phyloP scores from a whole-genome alignment of 495 filamentous ascomycete genomes.

The Aspergillus coremiiformis region DNA sequence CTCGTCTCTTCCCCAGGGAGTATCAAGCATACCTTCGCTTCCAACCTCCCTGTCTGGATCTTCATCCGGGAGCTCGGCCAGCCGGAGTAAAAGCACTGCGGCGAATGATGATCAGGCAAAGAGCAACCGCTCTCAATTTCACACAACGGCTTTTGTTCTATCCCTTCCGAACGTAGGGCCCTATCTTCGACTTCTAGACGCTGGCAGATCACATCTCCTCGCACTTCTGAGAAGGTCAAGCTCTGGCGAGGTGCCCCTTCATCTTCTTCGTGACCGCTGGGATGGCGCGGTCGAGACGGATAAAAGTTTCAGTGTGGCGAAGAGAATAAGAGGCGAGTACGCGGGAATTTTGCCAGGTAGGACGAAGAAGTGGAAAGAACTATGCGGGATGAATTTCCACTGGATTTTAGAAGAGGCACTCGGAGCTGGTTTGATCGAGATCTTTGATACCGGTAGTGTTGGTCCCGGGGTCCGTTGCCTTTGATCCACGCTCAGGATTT shows the following conservation, averaged over 20 bases:
- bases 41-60: slow-evolving; percentile 46
- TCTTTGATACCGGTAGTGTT: slow-evolving; percentile 80
- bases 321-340: slow-evolving; percentile 61
- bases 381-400: slow-evolving; percentile 68
- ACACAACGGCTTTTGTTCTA: slow-evolving; percentile 45
- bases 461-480: slow-evolving; percentile 60
- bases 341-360: slow-evolving; percentile 62
- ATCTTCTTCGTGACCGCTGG: slow-evolving; percentile 68
- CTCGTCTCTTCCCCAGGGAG: slow-evolving; percentile 35
- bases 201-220: slow-evolving; percentile 59
- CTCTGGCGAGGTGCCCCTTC: slow-evolving; percentile 58
- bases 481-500: slow-evolving; percentile 16
- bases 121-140: slow-evolving; percentile 19
- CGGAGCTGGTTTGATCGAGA: slow-evolving; percentile 69
- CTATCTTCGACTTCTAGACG: slow-evolving; percentile 62
- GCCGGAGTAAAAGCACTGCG: slow-evolving; percentile 14
- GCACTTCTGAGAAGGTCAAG: slow-evolving; percentile 56
- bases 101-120: background rate
- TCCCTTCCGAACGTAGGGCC: slow-evolving; percentile 68
- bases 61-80: slow-evolving; percentile 44
- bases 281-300: slow-evolving; percentile 62
- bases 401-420: slow-evolving; percentile 75
- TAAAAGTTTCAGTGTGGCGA: slow-evolving; percentile 49
- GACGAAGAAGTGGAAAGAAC: slow-evolving; percentile 73
- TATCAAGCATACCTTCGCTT: slow-evolving; percentile 45